Conservation (phyloP, 768 basidiomycete species). For the Hypholoma sublateritium region DNA sequence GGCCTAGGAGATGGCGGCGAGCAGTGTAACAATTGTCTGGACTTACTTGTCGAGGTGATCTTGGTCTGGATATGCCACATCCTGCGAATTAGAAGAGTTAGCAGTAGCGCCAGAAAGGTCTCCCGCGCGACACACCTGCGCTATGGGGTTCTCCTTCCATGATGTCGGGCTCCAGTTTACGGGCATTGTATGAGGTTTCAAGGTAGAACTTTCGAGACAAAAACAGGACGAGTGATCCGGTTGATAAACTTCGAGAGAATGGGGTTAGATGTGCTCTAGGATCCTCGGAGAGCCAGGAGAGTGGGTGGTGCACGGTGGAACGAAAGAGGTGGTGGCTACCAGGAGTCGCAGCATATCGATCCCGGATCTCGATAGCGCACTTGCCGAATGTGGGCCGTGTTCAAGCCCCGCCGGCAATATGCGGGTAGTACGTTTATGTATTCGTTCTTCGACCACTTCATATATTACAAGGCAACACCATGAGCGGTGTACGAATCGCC, state of each 20-base stretch:
- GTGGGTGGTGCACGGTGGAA: background rate
- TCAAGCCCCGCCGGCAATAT: background rate
- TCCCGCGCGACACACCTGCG: slow-evolving; percentile 15
- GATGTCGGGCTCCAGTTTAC: slow-evolving; percentile 4
- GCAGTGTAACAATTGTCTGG: too few species aligned
- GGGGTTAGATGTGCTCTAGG: background rate
- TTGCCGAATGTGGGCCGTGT: background rate
- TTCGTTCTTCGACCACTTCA: too few species aligned
- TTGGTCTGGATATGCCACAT: slow-evolving; percentile 21
- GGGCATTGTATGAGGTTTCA: background rate
- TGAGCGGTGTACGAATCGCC: too few species aligned
- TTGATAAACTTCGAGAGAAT: background rate
- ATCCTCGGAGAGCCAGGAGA: background rate
- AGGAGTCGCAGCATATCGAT: background rate
- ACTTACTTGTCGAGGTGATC: slow-evolving; percentile 15
- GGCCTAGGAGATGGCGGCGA: background rate
- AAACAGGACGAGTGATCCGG: background rate
- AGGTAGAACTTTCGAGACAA: background rate
- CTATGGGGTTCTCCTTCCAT: slow-evolving; percentile 15
- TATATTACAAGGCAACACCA: too few species aligned
- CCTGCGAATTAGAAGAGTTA: slow-evolving; percentile 12
- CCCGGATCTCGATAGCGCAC: background rate
- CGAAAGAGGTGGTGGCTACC: background rate
- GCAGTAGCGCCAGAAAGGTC: slow-evolving; percentile 2
- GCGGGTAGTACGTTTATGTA: background rate